Conservation (phyloP, 495 filamentous ascomycete species). For the Neurospora africana region DNA sequence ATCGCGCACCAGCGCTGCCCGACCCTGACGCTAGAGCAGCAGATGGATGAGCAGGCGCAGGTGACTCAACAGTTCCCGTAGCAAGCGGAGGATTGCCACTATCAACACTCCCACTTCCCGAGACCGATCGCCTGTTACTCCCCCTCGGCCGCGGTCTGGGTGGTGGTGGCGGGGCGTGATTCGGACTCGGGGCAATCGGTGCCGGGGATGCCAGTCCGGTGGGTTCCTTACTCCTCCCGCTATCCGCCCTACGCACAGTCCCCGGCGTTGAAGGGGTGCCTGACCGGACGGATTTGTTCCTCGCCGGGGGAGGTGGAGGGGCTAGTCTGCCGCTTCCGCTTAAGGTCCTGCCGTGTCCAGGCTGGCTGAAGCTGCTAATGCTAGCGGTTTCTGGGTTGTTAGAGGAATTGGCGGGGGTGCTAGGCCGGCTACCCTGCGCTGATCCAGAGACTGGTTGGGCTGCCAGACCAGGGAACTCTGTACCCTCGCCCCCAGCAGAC, state of each 20-base stretch:
- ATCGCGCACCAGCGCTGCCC: constrained; percentile 6
- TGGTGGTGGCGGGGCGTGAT: constrained; percentile 45
- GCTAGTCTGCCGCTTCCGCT: constrained; percentile 16
- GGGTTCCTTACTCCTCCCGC: constrained; percentile 11
- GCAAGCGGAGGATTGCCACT: background rate
- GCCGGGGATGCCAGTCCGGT: background rate
- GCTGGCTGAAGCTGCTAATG: background rate
- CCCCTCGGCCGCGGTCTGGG: constrained; percentile 49
- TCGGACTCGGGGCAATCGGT: background rate
- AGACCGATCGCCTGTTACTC: constrained; percentile 38
- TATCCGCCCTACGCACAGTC: background rate
- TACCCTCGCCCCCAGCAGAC: constrained; percentile 2
- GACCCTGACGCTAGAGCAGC: background rate
- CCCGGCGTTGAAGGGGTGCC: constrained; percentile 23
- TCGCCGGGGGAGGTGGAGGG: constrained; percentile 35
- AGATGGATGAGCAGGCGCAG: constrained; percentile 11
- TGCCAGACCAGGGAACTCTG: background rate
- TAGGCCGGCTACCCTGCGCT: background rate
- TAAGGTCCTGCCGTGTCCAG: background rate
- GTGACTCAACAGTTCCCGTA: background rate
- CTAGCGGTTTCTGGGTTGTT: background rate
- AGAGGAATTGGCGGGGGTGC: background rate
- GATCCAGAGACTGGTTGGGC: background rate
- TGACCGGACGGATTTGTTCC: constrained; percentile 27
- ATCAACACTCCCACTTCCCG: constrained; percentile 37